Evolutionary conservation across 805 yeast genomes (phyloP).

Genomic region (Grigorovia transvaalensis): DNA sequence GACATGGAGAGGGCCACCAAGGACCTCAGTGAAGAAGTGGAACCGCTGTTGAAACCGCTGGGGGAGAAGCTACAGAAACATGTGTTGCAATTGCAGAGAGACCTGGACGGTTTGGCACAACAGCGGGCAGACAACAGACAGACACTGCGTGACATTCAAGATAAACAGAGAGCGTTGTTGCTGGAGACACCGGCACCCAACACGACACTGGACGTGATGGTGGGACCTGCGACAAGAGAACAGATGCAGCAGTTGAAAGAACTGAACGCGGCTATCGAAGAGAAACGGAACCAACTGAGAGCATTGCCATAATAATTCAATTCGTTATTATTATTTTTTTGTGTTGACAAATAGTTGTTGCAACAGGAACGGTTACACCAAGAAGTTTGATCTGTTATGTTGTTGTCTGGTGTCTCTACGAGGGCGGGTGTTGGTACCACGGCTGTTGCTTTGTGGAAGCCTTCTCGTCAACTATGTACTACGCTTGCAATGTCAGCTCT

Average conservation of each 20-base stretch:
- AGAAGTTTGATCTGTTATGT: too few species aligned
- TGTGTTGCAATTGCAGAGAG: conserved; percentile 18
- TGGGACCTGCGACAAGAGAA: conserved; percentile 26
- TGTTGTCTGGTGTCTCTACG: too few species aligned
- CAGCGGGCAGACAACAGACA: conserved; percentile 22
- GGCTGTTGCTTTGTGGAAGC: not conserved
- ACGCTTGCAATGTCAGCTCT: conserved; percentile 5
- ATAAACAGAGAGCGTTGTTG: conserved; percentile 3
- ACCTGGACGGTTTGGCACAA: conserved; percentile 21
- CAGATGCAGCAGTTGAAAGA: conserved; percentile 21
- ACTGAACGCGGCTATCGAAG: conserved; percentile 14
- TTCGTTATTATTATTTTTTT: not conserved
- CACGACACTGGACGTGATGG: conserved; percentile 18
- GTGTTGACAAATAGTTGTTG: not conserved
- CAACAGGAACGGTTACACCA: too few species aligned
- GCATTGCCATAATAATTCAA: not conserved
- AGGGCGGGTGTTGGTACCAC: too few species aligned
- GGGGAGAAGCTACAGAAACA: conserved; percentile 21
- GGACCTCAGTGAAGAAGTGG: conserved; percentile 25
- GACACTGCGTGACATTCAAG: conserved; percentile 8
- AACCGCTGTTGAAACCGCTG: conserved; percentile 22
- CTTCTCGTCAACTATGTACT: not conserved
- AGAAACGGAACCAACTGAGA: not conserved
- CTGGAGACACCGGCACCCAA: conserved; percentile 4
- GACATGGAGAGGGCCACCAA: conserved; percentile 27